phyloP scores from a whole-genome alignment of 345 rosid genomes.

The Sonneratia alba region DNA sequence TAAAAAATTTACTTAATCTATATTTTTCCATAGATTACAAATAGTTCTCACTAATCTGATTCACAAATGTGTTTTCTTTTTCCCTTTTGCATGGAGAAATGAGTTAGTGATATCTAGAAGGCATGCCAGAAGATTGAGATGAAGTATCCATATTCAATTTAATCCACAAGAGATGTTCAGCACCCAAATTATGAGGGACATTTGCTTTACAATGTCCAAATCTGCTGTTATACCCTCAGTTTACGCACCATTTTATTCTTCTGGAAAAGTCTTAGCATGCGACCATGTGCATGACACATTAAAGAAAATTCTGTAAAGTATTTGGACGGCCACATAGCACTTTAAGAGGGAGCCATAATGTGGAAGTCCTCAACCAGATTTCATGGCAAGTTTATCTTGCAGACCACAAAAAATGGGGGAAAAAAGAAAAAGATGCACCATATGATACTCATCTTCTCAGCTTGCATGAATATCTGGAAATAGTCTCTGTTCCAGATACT shows the following conservation, averaged over 20 bases:
- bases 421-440: not conserved
- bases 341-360: not conserved
- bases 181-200: not conserved
- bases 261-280: not conserved
- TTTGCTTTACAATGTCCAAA: not conserved
- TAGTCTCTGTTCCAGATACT: not conserved
- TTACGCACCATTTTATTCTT: not conserved
- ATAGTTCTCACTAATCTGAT: not conserved
- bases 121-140: not conserved
- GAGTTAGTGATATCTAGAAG: not conserved
- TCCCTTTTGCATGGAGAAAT: not conserved
- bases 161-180: not conserved
- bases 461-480: not conserved
- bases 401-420: not conserved
- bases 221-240: not conserved
- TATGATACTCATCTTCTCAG: not conserved
- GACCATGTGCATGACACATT: not conserved
- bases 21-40: not conserved
- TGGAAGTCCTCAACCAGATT: not conserved
- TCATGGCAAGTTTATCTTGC: not conserved
- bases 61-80: not conserved
- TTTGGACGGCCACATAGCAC: too few relatives aligned
- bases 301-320: not conserved
- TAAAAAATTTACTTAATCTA: not conserved
- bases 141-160: not conserved